Evolutionary conservation across 257 asterid species (phyloP).

Genomic region (Solanum pennellii): DNA sequence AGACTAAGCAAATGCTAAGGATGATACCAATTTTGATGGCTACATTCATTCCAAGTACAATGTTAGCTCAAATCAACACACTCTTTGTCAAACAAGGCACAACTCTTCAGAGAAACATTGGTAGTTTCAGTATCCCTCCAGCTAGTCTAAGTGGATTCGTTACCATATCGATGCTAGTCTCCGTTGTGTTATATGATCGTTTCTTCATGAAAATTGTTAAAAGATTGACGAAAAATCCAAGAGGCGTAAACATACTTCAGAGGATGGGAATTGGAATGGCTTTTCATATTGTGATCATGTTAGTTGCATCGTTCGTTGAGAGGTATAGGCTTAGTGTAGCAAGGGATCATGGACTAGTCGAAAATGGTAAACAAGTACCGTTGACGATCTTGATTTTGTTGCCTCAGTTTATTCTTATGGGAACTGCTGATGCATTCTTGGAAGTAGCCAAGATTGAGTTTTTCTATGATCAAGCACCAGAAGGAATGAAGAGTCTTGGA

Average conservation of each 20-base stretch:
- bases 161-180: conserved; percentile 60
- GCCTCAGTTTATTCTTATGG: conserved; percentile 76
- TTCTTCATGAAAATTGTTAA: conserved; percentile 24
- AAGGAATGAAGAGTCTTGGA: conserved; percentile 83
- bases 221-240: conserved; percentile 60
- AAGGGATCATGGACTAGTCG: conserved; percentile 22
- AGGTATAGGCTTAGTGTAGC: conserved; percentile 50
- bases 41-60: conserved; percentile 65
- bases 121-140: conserved; percentile 59
- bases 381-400: conserved; percentile 47
- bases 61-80: conserved; percentile 61
- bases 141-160: conserved; percentile 67
- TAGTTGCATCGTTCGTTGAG: conserved; percentile 47
- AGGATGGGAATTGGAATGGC: conserved; percentile 80
- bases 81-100: conserved; percentile 78
- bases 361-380: conserved; percentile 40
- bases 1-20: conserved; percentile 70
- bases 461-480: conserved; percentile 86
- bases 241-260: conserved; percentile 69
- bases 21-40: conserved; percentile 60
- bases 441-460: conserved; percentile 73
- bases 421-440: conserved; percentile 69
- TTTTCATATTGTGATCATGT: conserved; percentile 56
- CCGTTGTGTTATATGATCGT: conserved; percentile 60
- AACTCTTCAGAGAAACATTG: conserved; percentile 40